phyloP scores from a whole-genome alignment of 306 rosid species.

The Citrullus mucosospermus region DNA sequence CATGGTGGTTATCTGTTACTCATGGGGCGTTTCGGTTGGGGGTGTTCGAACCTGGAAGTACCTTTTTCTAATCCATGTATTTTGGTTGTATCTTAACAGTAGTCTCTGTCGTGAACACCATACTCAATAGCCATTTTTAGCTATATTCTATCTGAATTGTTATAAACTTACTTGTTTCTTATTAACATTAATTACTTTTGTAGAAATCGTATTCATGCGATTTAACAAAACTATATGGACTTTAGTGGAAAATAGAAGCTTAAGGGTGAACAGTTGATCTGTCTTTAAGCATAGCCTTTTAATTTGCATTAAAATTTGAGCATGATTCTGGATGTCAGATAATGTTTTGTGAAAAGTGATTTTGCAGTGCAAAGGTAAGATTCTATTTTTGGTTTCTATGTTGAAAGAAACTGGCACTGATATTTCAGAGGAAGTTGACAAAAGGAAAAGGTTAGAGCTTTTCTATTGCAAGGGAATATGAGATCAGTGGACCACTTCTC shows the following conservation, averaged over 20 bases:
- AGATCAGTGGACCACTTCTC: slow-evolving; percentile 2
- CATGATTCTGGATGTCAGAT: not conserved
- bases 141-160: not conserved
- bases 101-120: not conserved
- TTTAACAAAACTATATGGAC: not conserved
- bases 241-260: not conserved
- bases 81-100: not conserved
- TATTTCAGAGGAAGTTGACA: not conserved
- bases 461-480: not conserved
- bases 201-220: too few relatives aligned
- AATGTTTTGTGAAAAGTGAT: not conserved
- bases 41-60: too few relatives aligned
- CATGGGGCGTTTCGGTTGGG: not conserved
- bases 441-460: not conserved
- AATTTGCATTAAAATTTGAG: not conserved
- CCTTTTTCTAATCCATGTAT: not conserved
- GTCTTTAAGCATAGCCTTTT: not conserved
- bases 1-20: too few relatives aligned
- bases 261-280: not conserved
- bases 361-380: not conserved
- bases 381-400: not conserved
- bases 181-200: not conserved
- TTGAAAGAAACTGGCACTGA: not conserved
- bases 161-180: not conserved
- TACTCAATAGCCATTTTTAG: not conserved